These are phyloP conservation scores for Phoma herbarum DNA, from an alignment of 2,329 filamentous ascomycete species.

Conservation along the genomic window DNA sequence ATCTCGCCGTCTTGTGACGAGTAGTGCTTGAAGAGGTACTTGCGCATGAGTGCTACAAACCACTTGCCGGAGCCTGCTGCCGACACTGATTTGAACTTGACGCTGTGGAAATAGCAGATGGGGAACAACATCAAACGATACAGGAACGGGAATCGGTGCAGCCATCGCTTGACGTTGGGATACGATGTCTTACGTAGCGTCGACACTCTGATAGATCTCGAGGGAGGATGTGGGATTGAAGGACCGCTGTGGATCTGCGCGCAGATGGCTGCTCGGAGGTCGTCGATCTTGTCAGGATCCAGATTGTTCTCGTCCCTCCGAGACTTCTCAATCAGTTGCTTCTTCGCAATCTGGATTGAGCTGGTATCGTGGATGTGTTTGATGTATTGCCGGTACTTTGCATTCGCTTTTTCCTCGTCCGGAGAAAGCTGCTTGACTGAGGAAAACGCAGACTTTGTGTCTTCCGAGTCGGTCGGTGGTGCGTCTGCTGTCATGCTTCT, in stretches of 20 bases:
- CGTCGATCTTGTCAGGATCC: slow-evolving; percentile 49
- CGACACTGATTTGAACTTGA: slow-evolving; percentile 60
- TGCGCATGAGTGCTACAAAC: slow-evolving; percentile 57
- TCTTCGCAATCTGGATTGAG: slow-evolving; percentile 40
- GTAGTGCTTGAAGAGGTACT: slow-evolving; percentile 62
- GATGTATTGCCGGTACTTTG: slow-evolving; percentile 55
- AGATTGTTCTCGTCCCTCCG: slow-evolving; percentile 42
- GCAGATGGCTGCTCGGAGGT: slow-evolving; percentile 61
- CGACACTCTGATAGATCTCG: slow-evolving; percentile 59
- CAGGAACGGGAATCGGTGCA: slow-evolving; percentile 61
- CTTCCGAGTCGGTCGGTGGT: slow-evolving; percentile 41
- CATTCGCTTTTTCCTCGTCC: slow-evolving; percentile 55
- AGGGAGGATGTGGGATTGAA: slow-evolving; percentile 61
- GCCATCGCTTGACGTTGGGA: slow-evolving; percentile 54
- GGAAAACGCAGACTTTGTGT: slow-evolving; percentile 49
- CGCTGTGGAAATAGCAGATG: slow-evolving; percentile 62
- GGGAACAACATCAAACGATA: slow-evolving; percentile 59
- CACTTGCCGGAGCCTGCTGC: slow-evolving; percentile 61
- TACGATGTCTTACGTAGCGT: slow-evolving; percentile 57
- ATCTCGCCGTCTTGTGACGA: slow-evolving; percentile 56
- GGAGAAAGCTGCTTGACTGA: slow-evolving; percentile 56
- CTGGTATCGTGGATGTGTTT: slow-evolving; percentile 44
- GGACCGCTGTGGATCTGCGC: slow-evolving; percentile 58
- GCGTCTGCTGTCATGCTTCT: slow-evolving; percentile 53
- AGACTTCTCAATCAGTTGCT: slow-evolving; percentile 35